Base-by-base conservation (phyloP, 2,329 filamentous ascomycete species). In the Scedosporium minutisporum region DNA sequence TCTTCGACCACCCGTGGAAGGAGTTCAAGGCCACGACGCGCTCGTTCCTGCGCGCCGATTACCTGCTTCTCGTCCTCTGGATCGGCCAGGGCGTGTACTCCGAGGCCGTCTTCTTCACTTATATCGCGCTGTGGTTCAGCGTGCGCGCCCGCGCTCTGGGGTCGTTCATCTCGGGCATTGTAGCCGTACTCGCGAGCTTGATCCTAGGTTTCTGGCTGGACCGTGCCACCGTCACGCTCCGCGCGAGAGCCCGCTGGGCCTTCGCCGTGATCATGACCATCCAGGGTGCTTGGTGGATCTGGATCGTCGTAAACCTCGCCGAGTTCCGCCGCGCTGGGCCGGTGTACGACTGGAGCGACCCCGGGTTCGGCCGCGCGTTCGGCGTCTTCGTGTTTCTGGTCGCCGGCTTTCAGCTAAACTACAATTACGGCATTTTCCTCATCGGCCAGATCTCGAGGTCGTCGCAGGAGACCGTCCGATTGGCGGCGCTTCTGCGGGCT, bases 81-180 rank as follows among this genome's bases (percentile, higher is more conserved):
- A 90, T 91, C 51, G 85, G 85, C 1, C 86, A 90, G 66, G 85
- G 85, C 0, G 87, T 89, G 0, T 91, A 88, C 69, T 76, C 86
- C 0, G 88, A 91, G 70, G 85, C 88, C 0, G 87, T 91, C 0
- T 89, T 87, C 72, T 90, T 87, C 71, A 90, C 88, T 0, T 91
- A 87, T 64, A 75, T 87, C 12, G 38, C 65, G 72, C 74, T 88
- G 12, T 92, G 86, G 86, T 90, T 91, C 68, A 82, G 80, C 1
- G 89, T 91, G 1, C 81, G 88, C 1, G 78, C 87, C 1, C 78
- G 89, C 57, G 87, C 89, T 0, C 75, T 91, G 1, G 88, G 86
- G 0, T 90, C 87, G 0, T 89, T 92, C 67, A 69, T 91, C 2
- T 87, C 85, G 0, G 88, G 87, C 1, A 81, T 91, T 10, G 78